Evolutionary conservation across 371 early-diverging fungal species (phyloP), one percentile per base, ranked within the genome.

Genomic region (Rhizopus stolonifer): DNA sequence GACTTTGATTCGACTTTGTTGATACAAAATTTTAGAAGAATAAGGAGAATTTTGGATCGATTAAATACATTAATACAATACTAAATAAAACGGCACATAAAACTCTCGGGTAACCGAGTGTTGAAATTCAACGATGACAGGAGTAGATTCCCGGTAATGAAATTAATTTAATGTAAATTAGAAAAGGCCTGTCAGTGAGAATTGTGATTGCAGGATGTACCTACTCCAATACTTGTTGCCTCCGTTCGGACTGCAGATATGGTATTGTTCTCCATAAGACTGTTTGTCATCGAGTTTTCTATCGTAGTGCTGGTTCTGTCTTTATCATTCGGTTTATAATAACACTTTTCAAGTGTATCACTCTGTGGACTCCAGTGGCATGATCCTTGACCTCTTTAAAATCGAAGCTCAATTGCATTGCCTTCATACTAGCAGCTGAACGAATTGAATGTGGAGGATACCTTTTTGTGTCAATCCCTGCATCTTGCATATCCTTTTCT

Each of bases 31-130:
- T 50, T 50, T 24, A 50, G 38, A 33, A 57, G 46, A 25, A 57
- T 50, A 18, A 51, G 39, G 15, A 57, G 46, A 39, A 45, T 38
- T 36, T 51, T 47, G 42, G 48, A 47, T 40, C 46, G 48, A 47
- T 47, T 55, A 48, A 42, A 55, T 19, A 47, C 55, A 36, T 47
- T 55, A 22, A 51, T 36, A 26, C 42, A 51, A 40, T 51, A 43
- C 23, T 56, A 49, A 43, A 56, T 31, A 29, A 33, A 33, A 47
- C 56, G 48, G 49, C 56, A 56, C 49, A 56, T 56, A 49, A 49
- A 56, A n/a, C 47, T 47, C 39, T n/a, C 40, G n/a, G 13, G 52
- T 52, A 40, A 58, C 52, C 39, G 52, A 50, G 26, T 52, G 52
- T 46, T 58, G 58, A 50, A 46, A 49, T 40, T n/a, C n/a, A n/a